phyloP scores from a whole-genome alignment of 352 stramenopile species.

The Aphanomyces cochlioides region DNA sequence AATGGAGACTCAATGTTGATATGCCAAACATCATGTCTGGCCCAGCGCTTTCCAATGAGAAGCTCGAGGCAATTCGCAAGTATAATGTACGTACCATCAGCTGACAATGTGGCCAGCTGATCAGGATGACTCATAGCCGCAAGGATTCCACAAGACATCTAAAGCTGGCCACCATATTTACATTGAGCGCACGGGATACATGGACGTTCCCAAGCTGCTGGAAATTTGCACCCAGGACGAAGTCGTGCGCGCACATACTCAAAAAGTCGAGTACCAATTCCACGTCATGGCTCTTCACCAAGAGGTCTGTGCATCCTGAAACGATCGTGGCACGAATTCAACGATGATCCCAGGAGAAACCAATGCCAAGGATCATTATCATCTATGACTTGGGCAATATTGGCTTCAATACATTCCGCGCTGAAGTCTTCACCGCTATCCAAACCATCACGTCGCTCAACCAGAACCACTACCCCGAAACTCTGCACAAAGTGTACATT shows the following conservation, averaged over 20 bases:
- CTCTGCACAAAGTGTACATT: constrained; percentile 68
- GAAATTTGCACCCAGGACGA: constrained; percentile 13
- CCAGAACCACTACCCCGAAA: constrained; percentile 63
- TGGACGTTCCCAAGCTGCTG: constrained; percentile 11
- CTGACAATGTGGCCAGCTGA: neutral
- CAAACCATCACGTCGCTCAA: neutral
- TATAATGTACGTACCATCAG: constrained; percentile 11
- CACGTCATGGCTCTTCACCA: neutral
- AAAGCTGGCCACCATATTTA: constrained; percentile 19
- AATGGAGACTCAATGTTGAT: constrained; percentile 17
- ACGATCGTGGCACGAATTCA: neutral
- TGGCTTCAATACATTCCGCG: constrained; percentile 23
- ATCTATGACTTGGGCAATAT: constrained; percentile 22
- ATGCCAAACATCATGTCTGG: constrained; percentile 8
- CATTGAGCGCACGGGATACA: constrained; percentile 14
- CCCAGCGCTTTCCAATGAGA: constrained; percentile 2
- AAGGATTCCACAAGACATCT: constrained; percentile 20
- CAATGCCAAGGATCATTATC: constrained; percentile 17
- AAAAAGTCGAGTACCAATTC: constrained; percentile 27
- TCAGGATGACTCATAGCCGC: constrained; percentile 14
- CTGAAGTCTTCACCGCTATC: constrained; percentile 10
- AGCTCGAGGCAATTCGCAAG: constrained; percentile 2
- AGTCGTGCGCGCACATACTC: constrained; percentile 18
- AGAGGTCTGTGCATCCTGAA: neutral
- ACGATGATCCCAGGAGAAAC: neutral